Conservation (phyloP, 768 basidiomycete species). For the Tricholoma sp. region DNA sequence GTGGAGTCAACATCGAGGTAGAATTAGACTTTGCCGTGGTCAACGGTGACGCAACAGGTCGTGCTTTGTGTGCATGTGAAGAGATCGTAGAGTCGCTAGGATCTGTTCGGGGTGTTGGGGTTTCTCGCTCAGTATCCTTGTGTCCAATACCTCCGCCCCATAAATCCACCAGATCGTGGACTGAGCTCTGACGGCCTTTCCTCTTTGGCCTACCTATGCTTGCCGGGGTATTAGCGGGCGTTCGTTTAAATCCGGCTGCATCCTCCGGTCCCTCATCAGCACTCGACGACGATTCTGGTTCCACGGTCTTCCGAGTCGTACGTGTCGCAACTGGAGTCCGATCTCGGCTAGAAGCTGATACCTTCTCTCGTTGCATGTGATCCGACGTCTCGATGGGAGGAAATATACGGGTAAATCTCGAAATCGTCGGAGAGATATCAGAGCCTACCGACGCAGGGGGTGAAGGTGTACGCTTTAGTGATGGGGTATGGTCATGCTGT, state of each 20-base stretch:
- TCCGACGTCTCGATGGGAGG: constrained; percentile 28
- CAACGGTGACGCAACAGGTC: not conserved
- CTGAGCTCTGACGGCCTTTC: constrained; percentile 63
- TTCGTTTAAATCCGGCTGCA: constrained; percentile 23
- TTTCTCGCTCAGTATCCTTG: constrained; percentile 36
- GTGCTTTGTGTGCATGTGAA: constrained; percentile 4
- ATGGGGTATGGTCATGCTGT: constrained; percentile 29
- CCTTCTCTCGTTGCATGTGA: constrained; percentile 4
- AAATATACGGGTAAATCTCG: constrained; percentile 32
- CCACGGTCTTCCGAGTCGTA: constrained; percentile 16
- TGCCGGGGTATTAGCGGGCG: constrained; percentile 19
- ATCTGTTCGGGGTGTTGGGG: constrained; percentile 9
- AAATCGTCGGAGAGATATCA: constrained; percentile 32
- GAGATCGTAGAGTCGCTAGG: not conserved
- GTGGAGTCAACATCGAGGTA: constrained; percentile 7
- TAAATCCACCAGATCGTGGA: constrained; percentile 76
- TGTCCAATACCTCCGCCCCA: constrained; percentile 55
- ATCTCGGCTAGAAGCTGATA: constrained; percentile 34
- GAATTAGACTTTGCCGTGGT: constrained; percentile 2
- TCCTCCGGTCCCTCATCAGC: constrained; percentile 56
- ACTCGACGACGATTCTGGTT: constrained; percentile 47
- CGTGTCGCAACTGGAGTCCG: constrained; percentile 38
- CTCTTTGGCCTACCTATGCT: constrained; percentile 37
- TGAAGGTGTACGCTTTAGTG: constrained; percentile 9
- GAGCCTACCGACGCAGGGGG: constrained; percentile 9